Base-by-base conservation (phyloP, 345 rosid genomes). In the Psidium friedrichsthalianum region DNA sequence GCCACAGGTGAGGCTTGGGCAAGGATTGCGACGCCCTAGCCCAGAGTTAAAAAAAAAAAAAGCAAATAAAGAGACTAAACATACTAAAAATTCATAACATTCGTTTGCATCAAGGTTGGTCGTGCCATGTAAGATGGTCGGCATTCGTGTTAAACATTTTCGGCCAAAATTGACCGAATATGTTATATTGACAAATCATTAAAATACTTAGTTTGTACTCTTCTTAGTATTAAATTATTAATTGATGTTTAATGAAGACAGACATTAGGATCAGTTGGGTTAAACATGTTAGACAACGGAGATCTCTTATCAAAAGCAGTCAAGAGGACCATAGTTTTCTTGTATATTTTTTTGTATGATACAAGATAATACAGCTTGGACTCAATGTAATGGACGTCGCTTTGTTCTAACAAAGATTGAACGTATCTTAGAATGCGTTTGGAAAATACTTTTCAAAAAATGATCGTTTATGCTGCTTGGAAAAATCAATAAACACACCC, bases 131-230 rank as follows among this genome's bases (percentile, higher is more conserved):
- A 51, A 1, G 14, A 51, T 2, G 4, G 14, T 11, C 14, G 4
- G 14, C 52, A 0, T 11, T 0, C 4, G 3, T 3, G 4, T 51
- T 11, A 11, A 4, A 11, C 3, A 51, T 51, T 51, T 51, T 0
- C 1, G 14, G 3, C 12, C 52, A 51, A 51, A 51, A 49, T 9
- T 49, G 51, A 7, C 12, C 0, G 3, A 9, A 11, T 49, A 51
- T 4, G 11, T 13, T 11, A 11, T 3, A 51, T 51, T 10, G 13
- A 14, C 52, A 11, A 51, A 51, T 51, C 52, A 11, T 10, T 11
- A 10, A 11, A 11, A 51, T 11, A 4, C 3, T 51, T 51, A 11
- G 11, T 10, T 11, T 3, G 52, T 51, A 51, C 52, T 51, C 11
- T 51, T 11, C 52, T 8, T 11, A 4, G 8, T 44, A 44, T 44